A percentile compares a stretch with the other conserved stretches of the same genome.
Conservation (phyloP, 495 filamentous ascomycete genomes). For the Talaromyces liani region DNA sequence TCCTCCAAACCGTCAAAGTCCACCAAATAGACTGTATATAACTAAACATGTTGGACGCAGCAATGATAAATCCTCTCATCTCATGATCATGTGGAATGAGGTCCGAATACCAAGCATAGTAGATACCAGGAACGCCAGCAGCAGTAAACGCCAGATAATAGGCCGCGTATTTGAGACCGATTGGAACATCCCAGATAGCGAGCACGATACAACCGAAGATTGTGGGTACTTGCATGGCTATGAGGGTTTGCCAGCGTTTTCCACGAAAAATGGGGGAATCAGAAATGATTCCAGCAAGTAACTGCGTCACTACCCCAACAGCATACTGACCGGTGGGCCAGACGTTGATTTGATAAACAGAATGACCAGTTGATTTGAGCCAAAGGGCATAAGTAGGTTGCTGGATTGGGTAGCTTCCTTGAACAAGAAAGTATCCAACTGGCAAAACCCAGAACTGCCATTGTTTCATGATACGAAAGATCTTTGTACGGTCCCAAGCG, state of each 20-base stretch:
- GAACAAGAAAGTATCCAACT: conserved; percentile 4
- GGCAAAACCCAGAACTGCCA: conserved; percentile 8
- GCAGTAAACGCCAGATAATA: conserved; percentile 12
- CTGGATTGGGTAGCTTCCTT: conserved; percentile 3
- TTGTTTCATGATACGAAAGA: conserved; percentile 6
- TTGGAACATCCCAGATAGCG: conserved; percentile 15
- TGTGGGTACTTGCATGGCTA: conserved; percentile 10
- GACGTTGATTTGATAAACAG: conserved; percentile 15
- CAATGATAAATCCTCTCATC: conserved; percentile 3
- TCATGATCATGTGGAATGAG: conserved; percentile 6
- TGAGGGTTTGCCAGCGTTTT: conserved; percentile 14
- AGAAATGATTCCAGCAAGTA: conserved; percentile 15
- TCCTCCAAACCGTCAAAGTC: conserved; percentile 6
- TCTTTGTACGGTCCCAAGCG: conserved; percentile 7
- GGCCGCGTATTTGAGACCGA: conserved; percentile 15
- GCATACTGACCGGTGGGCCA: conserved; percentile 17
- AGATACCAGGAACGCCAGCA: conserved; percentile 1
- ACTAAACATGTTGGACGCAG: conserved; percentile 4
- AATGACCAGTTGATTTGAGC: conserved; percentile 14
- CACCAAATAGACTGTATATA: conserved; percentile 7
- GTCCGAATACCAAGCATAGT: conserved; percentile 7
- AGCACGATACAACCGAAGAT: conserved; percentile 16
- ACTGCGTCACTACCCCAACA: conserved; percentile 12
- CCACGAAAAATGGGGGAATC: conserved; percentile 13
- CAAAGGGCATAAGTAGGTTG: conserved; percentile 12